phyloP scores from a whole-genome alignment of 306 rosid species.

The Biancaea sappan region DNA sequence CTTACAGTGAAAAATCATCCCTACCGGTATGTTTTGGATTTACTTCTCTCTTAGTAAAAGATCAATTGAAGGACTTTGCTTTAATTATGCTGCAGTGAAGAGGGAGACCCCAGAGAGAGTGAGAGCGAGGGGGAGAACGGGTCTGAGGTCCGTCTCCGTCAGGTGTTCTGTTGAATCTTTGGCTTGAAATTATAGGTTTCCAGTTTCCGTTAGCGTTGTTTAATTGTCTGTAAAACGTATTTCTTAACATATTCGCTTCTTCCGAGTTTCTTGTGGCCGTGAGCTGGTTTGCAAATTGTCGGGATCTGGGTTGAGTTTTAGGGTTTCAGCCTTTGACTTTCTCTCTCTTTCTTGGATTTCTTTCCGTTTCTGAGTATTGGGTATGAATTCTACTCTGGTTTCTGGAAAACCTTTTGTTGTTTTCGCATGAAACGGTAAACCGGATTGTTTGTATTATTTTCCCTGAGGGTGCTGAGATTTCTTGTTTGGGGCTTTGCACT shows the following conservation, averaged over 20 bases:
- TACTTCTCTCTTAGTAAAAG: constrained; percentile 31
- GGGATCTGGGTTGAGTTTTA: constrained; percentile 63
- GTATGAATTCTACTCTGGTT: constrained; percentile 7
- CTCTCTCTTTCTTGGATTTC: constrained; percentile 23
- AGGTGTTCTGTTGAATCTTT: constrained; percentile 34
- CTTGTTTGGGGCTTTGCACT: background rate
- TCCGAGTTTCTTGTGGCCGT: constrained; percentile 5
- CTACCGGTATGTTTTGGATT: constrained; percentile 44
- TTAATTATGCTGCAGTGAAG: constrained; percentile 32
- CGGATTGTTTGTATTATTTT: background rate
- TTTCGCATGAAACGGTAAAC: constrained; percentile 27
- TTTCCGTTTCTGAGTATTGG: constrained; percentile 26
- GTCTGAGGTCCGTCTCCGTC: constrained; percentile 30
- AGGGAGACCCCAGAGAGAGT: constrained; percentile 4
- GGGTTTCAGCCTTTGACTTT: constrained; percentile 44
- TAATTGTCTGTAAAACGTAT: background rate
- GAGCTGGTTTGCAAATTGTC: constrained; percentile 29
- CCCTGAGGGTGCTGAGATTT: background rate
- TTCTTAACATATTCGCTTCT: background rate
- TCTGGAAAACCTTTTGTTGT: constrained; percentile 15
- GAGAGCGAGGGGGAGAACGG: background rate
- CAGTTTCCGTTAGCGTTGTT: background rate
- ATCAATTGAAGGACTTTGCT: constrained; percentile 40
- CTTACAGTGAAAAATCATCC: constrained; percentile 15
- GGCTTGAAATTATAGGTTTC: background rate